Percentiles rank a stretch among this genome's conserved stretches.
Evolutionary conservation across 176 grass and related monocot species (phyloP).

Genomic region (Musa itinerans): DNA sequence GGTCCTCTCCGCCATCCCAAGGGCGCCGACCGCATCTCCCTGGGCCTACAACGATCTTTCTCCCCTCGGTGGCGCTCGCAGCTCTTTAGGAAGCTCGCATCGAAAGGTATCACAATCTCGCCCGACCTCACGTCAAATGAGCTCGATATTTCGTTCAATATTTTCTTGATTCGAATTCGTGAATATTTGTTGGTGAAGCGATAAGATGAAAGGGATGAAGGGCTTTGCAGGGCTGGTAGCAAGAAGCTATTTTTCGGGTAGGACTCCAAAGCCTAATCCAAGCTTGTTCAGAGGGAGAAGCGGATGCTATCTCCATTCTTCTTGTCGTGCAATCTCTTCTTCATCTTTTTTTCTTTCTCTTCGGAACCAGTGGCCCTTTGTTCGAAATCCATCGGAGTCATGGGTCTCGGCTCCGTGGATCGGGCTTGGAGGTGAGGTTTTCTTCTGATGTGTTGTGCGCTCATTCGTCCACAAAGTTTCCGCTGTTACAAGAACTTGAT

Average conservation of each 20-base stretch:
- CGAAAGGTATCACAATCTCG: too few species aligned
- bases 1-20: too few species aligned
- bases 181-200: neutral
- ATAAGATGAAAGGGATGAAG: neutral
- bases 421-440: slow-evolving; percentile 17
- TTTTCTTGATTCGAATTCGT: neutral
- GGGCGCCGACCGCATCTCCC: too few species aligned
- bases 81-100: too few species aligned
- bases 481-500: neutral
- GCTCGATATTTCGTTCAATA: too few species aligned
- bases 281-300: neutral
- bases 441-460: neutral
- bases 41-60: too few species aligned
- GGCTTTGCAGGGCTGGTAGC: neutral
- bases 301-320: neutral
- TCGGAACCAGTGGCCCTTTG: neutral
- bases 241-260: neutral
- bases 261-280: neutral
- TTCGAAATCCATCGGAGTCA: slow-evolving; percentile 3
- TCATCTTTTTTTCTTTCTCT: slow-evolving; percentile 6
- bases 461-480: slow-evolving; percentile 11
- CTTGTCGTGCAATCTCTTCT: neutral
- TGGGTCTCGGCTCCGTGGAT: slow-evolving; percentile 17
- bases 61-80: too few species aligned
- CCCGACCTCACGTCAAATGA: too few species aligned